These are phyloP conservation scores for Saccharata proteae DNA, from an alignment of 2,329 filamentous ascomycete species.

Conservation along the genomic window DNA sequence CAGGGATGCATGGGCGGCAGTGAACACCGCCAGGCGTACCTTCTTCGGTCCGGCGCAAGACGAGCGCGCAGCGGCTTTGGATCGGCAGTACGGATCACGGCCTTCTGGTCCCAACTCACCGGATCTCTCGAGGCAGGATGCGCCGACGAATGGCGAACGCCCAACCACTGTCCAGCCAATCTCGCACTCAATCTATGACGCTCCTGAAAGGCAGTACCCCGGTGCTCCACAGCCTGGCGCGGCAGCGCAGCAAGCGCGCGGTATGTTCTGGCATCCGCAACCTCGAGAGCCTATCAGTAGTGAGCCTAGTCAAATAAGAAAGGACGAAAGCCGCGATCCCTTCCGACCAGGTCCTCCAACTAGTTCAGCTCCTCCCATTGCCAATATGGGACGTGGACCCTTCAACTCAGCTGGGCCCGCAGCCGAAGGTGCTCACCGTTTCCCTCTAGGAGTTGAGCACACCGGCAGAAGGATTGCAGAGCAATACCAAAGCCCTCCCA, in stretches of 20 bases:
- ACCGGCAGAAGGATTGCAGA: slow-evolving; percentile 22
- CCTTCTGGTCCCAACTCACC: slow-evolving; percentile 2
- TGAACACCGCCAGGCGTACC: slow-evolving; percentile 16
- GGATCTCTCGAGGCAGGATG: slow-evolving; percentile 6
- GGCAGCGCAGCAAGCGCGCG: slow-evolving; percentile 15
- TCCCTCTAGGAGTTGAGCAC: slow-evolving; percentile 19
- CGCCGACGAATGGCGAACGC: slow-evolving; percentile 14
- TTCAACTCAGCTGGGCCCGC: background rate
- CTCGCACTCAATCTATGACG: slow-evolving; percentile 25
- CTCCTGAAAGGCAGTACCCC: slow-evolving; percentile 13
- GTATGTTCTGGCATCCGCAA: slow-evolving; percentile 20
- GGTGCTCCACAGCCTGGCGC: slow-evolving; percentile 4
- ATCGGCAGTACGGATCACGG: slow-evolving; percentile 3
- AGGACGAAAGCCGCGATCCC: slow-evolving; percentile 18
- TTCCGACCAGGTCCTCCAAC: slow-evolving; percentile 4
- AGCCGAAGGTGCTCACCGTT: slow-evolving; percentile 5
- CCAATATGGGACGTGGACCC: too few species aligned
- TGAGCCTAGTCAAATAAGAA: slow-evolving; percentile 17
- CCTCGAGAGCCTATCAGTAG: slow-evolving; percentile 15
- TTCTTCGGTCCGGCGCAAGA: slow-evolving; percentile 6
- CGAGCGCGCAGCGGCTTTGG: slow-evolving; percentile 2
- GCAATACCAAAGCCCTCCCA: slow-evolving; percentile 26
- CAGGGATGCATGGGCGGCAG: slow-evolving; percentile 14
- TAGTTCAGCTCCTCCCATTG: background rate
- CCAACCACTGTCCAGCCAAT: slow-evolving; percentile 28